These are phyloP conservation scores for Tetragonia tetragonoides DNA, from an alignment of 148 eudicot species.

Conservation along the genomic window DNA sequence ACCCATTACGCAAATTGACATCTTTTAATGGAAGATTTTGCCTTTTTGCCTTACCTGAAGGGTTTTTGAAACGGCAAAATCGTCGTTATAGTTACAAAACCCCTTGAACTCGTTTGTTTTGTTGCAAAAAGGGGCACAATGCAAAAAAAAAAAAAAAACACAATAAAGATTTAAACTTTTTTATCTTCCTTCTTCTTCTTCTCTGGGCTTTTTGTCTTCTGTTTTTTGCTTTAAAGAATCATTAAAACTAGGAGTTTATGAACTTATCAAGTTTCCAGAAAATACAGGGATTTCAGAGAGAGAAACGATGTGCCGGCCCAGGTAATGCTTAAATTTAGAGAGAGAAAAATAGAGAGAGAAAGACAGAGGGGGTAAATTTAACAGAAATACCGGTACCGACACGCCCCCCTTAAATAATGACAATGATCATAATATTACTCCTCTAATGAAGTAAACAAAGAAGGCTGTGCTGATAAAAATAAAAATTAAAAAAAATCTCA, in stretches of 20 bases:
- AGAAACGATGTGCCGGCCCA: conserved; percentile 19
- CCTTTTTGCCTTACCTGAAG: conserved; percentile 26
- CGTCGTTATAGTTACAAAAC: background rate
- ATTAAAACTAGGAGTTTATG: conserved; percentile 20
- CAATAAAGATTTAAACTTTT: conserved; percentile 15
- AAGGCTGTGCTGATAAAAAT: background rate
- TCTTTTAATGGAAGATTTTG: background rate
- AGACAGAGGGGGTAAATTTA: background rate
- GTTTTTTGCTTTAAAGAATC: background rate
- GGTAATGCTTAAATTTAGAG: conserved; percentile 20
- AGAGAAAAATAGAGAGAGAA: conserved; percentile 12
- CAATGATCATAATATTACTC: background rate
- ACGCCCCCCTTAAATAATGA: background rate
- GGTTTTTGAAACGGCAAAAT: conserved; percentile 9
- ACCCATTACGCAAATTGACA: conserved; percentile 19
- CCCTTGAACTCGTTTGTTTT: background rate
- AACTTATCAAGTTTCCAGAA: background rate
- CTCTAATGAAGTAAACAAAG: background rate
- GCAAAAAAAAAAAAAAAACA: background rate
- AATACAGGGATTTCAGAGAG: conserved; percentile 23
- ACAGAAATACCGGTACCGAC: conserved; percentile 41
- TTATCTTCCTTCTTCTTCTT: background rate
- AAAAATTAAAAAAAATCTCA: background rate
- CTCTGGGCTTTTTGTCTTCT: background rate
- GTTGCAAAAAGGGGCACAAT: background rate